Conservation (phyloP, 192 early-diverging fungal species). For the Rhizophagus sp. region DNA sequence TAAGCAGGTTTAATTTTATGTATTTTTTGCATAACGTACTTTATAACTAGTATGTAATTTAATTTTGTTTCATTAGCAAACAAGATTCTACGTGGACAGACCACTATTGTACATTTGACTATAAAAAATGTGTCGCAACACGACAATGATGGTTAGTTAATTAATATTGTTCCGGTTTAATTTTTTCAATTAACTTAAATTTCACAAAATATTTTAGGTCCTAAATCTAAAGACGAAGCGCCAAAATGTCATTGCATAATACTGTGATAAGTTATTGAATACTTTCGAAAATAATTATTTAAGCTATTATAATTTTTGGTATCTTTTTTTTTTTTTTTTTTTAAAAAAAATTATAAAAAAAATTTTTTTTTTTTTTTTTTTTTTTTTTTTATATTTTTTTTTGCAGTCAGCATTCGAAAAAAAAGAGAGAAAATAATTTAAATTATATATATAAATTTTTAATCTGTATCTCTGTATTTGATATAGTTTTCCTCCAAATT, state of each 20-base stretch:
- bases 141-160: constrained; percentile 26
- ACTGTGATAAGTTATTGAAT: background rate
- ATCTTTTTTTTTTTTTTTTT: too few species aligned
- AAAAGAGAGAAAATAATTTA: too few species aligned
- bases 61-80: constrained; percentile 33
- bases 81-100: constrained; percentile 43
- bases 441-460: too few species aligned
- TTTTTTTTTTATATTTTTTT: too few species aligned
- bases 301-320: too few species aligned
- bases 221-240: constrained; percentile 15
- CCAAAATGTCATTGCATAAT: constrained; percentile 26
- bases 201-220: background rate
- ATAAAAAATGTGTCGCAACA: constrained; percentile 33
- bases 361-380: too few species aligned
- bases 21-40: background rate
- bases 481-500: too few species aligned
- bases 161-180: background rate
- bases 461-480: too few species aligned
- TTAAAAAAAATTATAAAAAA: too few species aligned
- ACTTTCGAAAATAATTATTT: too few species aligned
- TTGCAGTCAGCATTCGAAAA: too few species aligned
- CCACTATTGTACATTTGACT: constrained; percentile 49
- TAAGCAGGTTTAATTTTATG: constrained; percentile 12
- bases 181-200: background rate
- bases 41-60: background rate